A percentile compares a stretch with the other conserved stretches of the same genome.
These are phyloP conservation scores for Hypoxylon crocopeplum DNA, from an alignment of 495 filamentous ascomycete genomes.

Conservation along the genomic window DNA sequence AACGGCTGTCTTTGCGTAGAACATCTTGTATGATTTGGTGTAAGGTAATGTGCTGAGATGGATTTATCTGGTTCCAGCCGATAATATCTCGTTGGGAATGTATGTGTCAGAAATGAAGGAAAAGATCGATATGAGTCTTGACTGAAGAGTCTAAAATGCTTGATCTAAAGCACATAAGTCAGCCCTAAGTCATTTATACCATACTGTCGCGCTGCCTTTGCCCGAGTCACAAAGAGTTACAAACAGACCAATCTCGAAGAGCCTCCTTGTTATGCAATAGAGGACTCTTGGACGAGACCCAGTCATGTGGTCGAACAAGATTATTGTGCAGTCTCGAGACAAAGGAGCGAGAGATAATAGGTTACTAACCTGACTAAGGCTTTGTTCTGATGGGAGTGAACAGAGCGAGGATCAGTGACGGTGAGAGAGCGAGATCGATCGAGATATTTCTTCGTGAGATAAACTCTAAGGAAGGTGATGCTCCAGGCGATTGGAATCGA, in stretches of 20 bases:
- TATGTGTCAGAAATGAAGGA: conserved; percentile 31
- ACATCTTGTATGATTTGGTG: conserved; percentile 45
- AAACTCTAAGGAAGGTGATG: conserved; percentile 45
- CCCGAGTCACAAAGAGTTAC: conserved; percentile 7
- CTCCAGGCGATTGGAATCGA: conserved; percentile 47
- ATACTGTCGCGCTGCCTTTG: background rate
- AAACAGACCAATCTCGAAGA: conserved; percentile 19
- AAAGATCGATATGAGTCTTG: conserved; percentile 26
- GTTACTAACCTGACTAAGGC: conserved; percentile 34
- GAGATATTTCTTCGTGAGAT: conserved; percentile 40
- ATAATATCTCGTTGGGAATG: conserved; percentile 37
- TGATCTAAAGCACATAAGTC: conserved; percentile 4
- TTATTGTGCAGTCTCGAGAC: conserved; percentile 14
- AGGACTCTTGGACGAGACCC: background rate
- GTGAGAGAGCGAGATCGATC: conserved; percentile 34
- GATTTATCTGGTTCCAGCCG: conserved; percentile 46
- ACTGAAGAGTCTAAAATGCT: conserved; percentile 23
- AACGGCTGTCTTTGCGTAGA: conserved; percentile 44
- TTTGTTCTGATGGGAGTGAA: conserved; percentile 31
- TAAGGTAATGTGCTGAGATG: conserved; percentile 16
- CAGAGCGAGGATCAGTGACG: conserved; percentile 30
- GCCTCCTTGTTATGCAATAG: conserved; percentile 3
- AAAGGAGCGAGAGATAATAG: conserved; percentile 3
- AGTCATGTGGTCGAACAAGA: conserved; percentile 23
- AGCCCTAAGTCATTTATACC: conserved; percentile 13